Evolutionary conservation across 148 eudicot genomes (phyloP).

Genomic region (Rheum nobile): DNA sequence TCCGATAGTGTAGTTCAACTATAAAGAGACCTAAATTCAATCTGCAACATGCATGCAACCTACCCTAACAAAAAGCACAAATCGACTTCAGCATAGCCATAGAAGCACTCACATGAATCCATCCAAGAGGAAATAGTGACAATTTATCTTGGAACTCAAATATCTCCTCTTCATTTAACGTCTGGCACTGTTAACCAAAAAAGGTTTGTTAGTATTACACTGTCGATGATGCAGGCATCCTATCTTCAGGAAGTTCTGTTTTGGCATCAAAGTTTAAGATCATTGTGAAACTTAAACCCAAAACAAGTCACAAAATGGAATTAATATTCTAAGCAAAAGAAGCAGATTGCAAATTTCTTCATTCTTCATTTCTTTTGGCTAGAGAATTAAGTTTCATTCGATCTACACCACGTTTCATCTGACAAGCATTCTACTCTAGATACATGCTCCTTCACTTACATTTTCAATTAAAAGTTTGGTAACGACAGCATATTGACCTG

Average conservation of each 20-base stretch:
- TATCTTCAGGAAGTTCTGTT: not conserved
- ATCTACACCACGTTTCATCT: not conserved
- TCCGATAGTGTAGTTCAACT: not conserved
- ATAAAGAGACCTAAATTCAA: not conserved
- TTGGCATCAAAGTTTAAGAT: not conserved
- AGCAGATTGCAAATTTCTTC: not conserved
- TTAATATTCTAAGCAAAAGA: not conserved
- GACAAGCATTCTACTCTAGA: not conserved
- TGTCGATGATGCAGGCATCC: not conserved
- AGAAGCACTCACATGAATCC: conserved; percentile 84
- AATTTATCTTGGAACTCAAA: conserved; percentile 88
- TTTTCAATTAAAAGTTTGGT: not conserved
- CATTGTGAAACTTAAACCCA: not conserved
- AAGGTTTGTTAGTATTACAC: conserved; percentile 1
- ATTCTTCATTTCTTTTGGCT: not conserved
- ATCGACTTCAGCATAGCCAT: not conserved
- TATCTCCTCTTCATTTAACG: conserved; percentile 88
- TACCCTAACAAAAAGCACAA: not conserved
- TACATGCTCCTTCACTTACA: not conserved
- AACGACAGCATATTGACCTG: not conserved
- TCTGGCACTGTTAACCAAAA: conserved; percentile 61
- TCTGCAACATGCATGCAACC: not conserved
- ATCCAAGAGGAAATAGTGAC: conserved; percentile 89
- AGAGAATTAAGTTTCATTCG: not conserved
- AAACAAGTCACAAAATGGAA: not conserved